Percentiles rank a stretch among this genome's conserved stretches.
Evolutionary conservation across 2,329 filamentous ascomycete genomes (phyloP).

Genomic region (Helminthosporium solani): DNA sequence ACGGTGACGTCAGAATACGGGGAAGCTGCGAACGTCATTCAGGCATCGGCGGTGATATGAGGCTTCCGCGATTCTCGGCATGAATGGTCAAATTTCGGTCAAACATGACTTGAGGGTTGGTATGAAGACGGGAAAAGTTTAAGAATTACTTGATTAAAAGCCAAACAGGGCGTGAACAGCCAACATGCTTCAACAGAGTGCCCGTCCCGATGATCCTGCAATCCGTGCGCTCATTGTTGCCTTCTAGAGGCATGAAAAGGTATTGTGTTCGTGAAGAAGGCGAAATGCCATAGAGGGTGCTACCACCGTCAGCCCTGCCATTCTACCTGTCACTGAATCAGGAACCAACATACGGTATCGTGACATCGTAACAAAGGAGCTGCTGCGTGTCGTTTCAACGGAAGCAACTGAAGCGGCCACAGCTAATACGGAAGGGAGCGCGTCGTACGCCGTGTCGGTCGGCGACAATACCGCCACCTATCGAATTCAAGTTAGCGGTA

Average conservation of each 20-base stretch:
- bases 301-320: too few relatives aligned
- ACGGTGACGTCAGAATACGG: constrained; percentile 10
- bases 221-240: neutral
- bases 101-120: too few relatives aligned
- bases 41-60: neutral
- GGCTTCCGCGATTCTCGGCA: too few relatives aligned
- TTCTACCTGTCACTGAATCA: neutral
- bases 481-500: constrained; percentile 16
- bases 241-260: neutral
- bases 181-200: neutral
- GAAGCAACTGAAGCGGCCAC: constrained; percentile 56
- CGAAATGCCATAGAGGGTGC: too few relatives aligned
- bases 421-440: constrained; percentile 53
- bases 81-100: too few relatives aligned
- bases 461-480: constrained; percentile 53
- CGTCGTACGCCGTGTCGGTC: constrained; percentile 54
- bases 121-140: too few relatives aligned
- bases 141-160: too few relatives aligned
- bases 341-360: constrained; percentile 20
- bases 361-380: constrained; percentile 20
- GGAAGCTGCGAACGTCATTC: too few relatives aligned
- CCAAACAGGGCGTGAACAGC: neutral
- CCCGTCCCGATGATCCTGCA: neutral
- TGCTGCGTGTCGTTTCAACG: constrained; percentile 38
- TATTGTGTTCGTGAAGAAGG: too few relatives aligned